phyloP scores from a whole-genome alignment of 768 basidiomycete genomes.

The Boletus sp. region DNA sequence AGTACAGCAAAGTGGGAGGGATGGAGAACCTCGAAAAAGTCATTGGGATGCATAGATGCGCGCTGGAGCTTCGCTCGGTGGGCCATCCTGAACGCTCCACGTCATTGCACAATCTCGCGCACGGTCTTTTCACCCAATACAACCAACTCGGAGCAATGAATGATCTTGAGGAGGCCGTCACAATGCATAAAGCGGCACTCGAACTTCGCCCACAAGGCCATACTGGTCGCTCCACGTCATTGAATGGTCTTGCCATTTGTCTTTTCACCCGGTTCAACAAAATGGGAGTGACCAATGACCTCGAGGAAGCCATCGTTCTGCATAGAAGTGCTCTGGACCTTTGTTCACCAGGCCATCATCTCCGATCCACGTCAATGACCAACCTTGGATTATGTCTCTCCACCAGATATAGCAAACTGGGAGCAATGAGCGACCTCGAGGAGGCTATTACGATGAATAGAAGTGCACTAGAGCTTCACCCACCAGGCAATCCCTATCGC shows the following conservation, averaged over 20 bases:
- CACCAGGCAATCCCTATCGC: background rate
- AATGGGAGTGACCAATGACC: background rate
- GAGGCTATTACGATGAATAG: background rate
- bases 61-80: background rate
- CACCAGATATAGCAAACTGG: background rate
- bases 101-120: background rate
- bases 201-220: constrained; percentile 8
- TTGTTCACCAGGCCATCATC: background rate
- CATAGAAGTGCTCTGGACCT: background rate
- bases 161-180: constrained; percentile 22
- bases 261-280: background rate
- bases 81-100: background rate
- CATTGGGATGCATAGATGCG: background rate
- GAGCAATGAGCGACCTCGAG: background rate
- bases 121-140: background rate
- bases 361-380: background rate
- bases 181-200: constrained; percentile 6
- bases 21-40: background rate
- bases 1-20: background rate
- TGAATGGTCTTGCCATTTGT: constrained; percentile 18
- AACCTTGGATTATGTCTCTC: background rate
- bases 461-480: background rate
- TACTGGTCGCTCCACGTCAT: constrained; percentile 7
- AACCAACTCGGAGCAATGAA: background rate
- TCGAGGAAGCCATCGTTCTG: background rate